Base-by-base conservation (phyloP, 1,139 yeast species). In the Yamadazyma songkhlaensis region DNA sequence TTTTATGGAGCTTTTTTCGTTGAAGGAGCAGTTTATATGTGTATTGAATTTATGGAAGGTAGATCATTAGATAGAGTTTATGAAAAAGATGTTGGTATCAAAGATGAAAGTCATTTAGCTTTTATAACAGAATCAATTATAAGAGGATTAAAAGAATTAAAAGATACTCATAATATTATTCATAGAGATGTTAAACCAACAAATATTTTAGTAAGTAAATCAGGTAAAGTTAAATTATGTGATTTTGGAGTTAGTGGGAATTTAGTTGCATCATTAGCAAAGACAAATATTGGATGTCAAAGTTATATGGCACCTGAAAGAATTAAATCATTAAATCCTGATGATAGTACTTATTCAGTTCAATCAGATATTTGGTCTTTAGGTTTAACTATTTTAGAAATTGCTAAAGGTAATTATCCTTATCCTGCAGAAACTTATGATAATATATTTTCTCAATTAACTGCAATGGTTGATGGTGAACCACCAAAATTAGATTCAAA, bases 271-370 rank as follows among this genome's bases (percentile, higher is more conserved):
- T 88, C 96, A 0, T 74, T 92, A 52, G 98, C 98, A 8, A 81
- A 89, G 53, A 92, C 99, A 0, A 92, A 92, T 54, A 90, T 92
- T 51, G 99, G 99, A 6, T 94, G 98, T 60, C 98, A 92, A 62
- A 86, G 96, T 4, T 92, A 92, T 62, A 94, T 94, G 98, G 97
- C 98, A 0, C 99, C 99, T 1, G 99, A 92, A 60, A 76, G 99
- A 55, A 94, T 92, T 53, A 82, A 84, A 59, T 56, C 66, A 2
- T 44, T 61, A 35, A 66, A 53, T 34, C 75, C 75, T 3, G 90
- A 84, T 55, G 92, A 80, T 48, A 73, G 79, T 13, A 81, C 95
- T 0, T 92, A 92, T 61, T 83, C 97, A 1, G 96, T 89, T 9
- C 97, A 92, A 57, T 84, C 95, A 9, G 99, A 94, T 61, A 80